Evolutionary conservation across 257 asterid species (phyloP).

Genomic region (Capsicum pubescens): DNA sequence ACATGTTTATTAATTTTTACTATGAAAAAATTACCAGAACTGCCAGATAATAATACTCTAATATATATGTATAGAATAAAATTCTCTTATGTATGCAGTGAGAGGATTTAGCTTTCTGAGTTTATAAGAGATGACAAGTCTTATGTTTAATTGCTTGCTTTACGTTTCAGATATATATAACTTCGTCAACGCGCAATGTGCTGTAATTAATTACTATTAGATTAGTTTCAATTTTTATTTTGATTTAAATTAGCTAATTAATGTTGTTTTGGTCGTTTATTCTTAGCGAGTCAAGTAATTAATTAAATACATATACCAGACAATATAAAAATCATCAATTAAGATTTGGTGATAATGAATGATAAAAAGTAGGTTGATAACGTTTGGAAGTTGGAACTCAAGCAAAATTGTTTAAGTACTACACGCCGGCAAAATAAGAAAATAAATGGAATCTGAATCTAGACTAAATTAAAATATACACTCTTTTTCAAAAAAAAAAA

Average conservation of each 20-base stretch:
- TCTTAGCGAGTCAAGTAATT: not conserved
- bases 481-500: too few relatives aligned
- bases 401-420: not conserved
- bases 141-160: not conserved
- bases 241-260: not conserved
- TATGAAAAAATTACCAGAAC: too few relatives aligned
- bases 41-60: too few relatives aligned
- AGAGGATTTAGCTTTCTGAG: not conserved
- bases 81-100: too few relatives aligned
- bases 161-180: constrained; percentile 12
- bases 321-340: not conserved
- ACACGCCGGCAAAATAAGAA: not conserved
- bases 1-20: not conserved
- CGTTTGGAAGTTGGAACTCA: not conserved
- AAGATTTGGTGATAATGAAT: not conserved
- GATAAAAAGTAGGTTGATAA: not conserved
- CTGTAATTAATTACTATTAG: not conserved
- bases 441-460: not conserved
- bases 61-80: too few relatives aligned
- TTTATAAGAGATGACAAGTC: not conserved
- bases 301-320: not conserved
- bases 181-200: constrained; percentile 20
- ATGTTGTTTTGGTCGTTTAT: not conserved
- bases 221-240: not conserved
- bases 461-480: not conserved